Conservation (phyloP, 768 basidiomycete species). For the Sarcodon aspratus region DNA sequence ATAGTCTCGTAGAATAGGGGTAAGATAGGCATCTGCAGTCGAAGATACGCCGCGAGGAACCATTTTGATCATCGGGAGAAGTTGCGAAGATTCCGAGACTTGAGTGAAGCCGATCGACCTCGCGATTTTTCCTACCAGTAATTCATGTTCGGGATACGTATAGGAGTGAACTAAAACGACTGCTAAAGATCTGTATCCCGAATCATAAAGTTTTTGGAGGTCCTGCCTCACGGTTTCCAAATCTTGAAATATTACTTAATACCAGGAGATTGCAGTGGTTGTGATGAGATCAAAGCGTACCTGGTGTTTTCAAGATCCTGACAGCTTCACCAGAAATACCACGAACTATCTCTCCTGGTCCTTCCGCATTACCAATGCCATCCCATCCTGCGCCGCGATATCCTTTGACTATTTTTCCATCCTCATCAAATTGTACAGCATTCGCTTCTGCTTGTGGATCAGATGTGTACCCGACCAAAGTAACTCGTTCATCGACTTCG, state of each 20-base stretch:
- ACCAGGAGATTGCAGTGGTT: constrained; percentile 2
- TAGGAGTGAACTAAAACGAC: constrained; percentile 89
- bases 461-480: constrained; percentile 85
- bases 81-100: constrained; percentile 76
- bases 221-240: constrained; percentile 39
- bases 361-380: constrained; percentile 55
- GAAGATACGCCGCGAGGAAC: constrained; percentile 88
- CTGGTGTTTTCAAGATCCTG: constrained; percentile 64
- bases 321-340: constrained; percentile 89
- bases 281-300: constrained; percentile 20
- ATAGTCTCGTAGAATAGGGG: constrained; percentile 76
- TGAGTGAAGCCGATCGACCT: constrained; percentile 79
- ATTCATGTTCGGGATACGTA: constrained; percentile 83
- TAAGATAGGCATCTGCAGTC: constrained; percentile 92
- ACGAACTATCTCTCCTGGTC: constrained; percentile 67
- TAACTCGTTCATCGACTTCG: constrained; percentile 86
- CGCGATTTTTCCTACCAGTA: constrained; percentile 59
- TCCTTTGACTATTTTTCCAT: constrained; percentile 52
- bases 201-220: constrained; percentile 58
- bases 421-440: constrained; percentile 63
- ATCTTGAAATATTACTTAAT: constrained; percentile 27
- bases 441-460: constrained; percentile 76
- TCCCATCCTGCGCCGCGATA: constrained; percentile 78
- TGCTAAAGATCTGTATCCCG: constrained; percentile 84
- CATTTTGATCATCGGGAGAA: constrained; percentile 94